phyloP scores from a whole-genome alignment of 768 basidiomycete genomes.

The Obba rivulosa region DNA sequence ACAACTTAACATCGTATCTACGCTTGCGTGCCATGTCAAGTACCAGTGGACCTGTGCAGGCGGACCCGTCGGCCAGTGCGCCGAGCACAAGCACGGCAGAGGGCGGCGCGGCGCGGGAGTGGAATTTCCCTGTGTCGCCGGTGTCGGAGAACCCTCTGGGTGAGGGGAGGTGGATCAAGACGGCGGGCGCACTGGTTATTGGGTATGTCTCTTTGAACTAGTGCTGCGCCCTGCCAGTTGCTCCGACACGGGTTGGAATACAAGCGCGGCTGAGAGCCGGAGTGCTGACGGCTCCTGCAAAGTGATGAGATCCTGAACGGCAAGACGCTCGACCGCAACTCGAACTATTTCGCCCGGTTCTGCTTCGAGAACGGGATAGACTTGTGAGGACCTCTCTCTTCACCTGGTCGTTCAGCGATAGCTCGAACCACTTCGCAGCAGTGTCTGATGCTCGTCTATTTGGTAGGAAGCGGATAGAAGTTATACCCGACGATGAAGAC shows the following conservation, averaged over 20 bases:
- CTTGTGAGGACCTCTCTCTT: constrained; percentile 39
- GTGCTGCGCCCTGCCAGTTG: background rate
- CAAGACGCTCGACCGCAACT: constrained; percentile 81
- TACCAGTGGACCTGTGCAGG: constrained; percentile 5
- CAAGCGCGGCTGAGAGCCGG: background rate
- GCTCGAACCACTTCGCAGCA: constrained; percentile 13
- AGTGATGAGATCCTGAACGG: constrained; percentile 94
- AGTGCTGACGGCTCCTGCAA: background rate
- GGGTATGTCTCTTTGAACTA: constrained; percentile 41
- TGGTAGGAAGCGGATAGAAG: constrained; percentile 79
- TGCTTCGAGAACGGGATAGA: constrained; percentile 87
- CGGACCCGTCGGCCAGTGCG: background rate
- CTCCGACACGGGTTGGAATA: background rate
- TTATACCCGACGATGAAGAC: constrained; percentile 84
- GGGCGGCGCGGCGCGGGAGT: constrained; percentile 4
- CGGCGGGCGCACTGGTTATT: constrained; percentile 71
- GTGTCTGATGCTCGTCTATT: constrained; percentile 13
- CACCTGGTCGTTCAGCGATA: background rate
- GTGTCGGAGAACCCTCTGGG: constrained; percentile 63
- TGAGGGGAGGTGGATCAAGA: constrained; percentile 64
- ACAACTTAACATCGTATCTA: too few relatives aligned
- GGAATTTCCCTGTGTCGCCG: constrained; percentile 47
- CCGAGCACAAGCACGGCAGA: too few relatives aligned
- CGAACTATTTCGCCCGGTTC: constrained; percentile 81
- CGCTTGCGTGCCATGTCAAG: background rate